phyloP scores from a whole-genome alignment of 2,329 filamentous ascomycete species.

The Ilyonectria mors-panacis region DNA sequence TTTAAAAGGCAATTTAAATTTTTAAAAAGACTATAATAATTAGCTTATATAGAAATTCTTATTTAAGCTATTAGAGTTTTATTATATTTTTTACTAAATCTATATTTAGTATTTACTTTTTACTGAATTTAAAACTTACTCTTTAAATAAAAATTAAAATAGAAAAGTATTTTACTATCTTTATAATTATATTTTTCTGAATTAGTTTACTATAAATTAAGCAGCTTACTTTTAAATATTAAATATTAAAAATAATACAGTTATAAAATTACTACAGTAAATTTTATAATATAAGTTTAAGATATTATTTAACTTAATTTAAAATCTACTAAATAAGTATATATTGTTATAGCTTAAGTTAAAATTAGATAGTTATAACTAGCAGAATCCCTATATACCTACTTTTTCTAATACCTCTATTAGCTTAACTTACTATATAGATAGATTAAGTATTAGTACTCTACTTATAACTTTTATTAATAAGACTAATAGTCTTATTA shows the following conservation, averaged over 20 bases:
- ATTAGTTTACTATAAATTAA: conserved; percentile 29
- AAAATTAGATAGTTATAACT: too few species aligned
- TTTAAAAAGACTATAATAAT: not conserved
- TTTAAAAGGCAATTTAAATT: not conserved
- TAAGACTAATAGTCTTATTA: too few species aligned
- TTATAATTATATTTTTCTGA: not conserved
- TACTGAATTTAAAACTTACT: conserved; percentile 13
- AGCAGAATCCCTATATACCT: too few species aligned
- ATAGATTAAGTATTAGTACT: too few species aligned
- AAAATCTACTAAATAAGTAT: too few species aligned
- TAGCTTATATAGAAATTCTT: conserved; percentile 32
- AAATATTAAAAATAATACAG: too few species aligned
- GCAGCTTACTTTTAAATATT: conserved; percentile 10
- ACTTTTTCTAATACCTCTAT: too few species aligned
- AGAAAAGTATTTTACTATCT: not conserved
- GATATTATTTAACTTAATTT: too few species aligned
- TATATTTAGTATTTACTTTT: conserved; percentile 30
- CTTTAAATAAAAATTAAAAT: not conserved
- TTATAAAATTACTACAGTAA: not conserved
- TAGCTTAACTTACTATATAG: too few species aligned
- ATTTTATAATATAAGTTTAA: conserved; percentile 7
- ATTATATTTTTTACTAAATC: conserved; percentile 33
- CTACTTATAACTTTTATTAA: too few species aligned
- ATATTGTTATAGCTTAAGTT: too few species aligned
- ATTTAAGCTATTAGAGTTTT: conserved; percentile 25